A percentile compares a stretch with the other conserved stretches of the same genome.
Conservation (phyloP, 2,329 filamentous ascomycete species). For the Xylaria digitata region DNA sequence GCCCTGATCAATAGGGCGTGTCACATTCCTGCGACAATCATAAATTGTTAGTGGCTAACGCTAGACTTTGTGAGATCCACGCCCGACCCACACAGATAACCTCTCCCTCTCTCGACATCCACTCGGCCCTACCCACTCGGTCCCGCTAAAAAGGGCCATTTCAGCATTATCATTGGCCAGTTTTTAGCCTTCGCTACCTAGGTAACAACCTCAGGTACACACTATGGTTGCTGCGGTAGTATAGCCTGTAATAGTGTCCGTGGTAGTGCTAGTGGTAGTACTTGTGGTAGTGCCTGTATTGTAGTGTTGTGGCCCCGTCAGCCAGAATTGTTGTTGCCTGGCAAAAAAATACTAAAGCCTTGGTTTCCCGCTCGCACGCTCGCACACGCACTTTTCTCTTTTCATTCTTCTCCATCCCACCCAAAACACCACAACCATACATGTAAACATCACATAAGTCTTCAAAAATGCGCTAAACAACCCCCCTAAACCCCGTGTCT, state of each 20-base stretch:
- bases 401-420: constrained; percentile 52
- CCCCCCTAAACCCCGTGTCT: constrained; percentile 49
- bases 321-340: constrained; percentile 45
- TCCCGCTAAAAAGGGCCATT: background rate
- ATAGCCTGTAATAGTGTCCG: too few species aligned
- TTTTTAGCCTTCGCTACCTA: too few species aligned
- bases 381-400: constrained; percentile 43
- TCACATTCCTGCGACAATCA: constrained; percentile 31
- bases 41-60: constrained; percentile 45
- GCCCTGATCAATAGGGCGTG: constrained; percentile 15
- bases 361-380: constrained; percentile 39
- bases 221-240: too few species aligned
- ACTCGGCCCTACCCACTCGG: constrained; percentile 12
- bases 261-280: too few species aligned
- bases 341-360: constrained; percentile 49
- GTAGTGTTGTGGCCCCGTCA: background rate
- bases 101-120: constrained; percentile 11
- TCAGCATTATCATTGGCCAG: constrained; percentile 7
- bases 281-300: background rate
- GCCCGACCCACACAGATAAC: constrained; percentile 35
- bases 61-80: constrained; percentile 31
- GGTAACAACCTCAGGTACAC: too few species aligned
- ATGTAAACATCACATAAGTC: constrained; percentile 52
- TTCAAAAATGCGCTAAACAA: constrained; percentile 70
- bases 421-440: constrained; percentile 47